Percentiles rank a stretch among this genome's conserved stretches.
Conservation (phyloP, 2,329 filamentous ascomycete species). For the Phaeomoniella chlamydospora region DNA sequence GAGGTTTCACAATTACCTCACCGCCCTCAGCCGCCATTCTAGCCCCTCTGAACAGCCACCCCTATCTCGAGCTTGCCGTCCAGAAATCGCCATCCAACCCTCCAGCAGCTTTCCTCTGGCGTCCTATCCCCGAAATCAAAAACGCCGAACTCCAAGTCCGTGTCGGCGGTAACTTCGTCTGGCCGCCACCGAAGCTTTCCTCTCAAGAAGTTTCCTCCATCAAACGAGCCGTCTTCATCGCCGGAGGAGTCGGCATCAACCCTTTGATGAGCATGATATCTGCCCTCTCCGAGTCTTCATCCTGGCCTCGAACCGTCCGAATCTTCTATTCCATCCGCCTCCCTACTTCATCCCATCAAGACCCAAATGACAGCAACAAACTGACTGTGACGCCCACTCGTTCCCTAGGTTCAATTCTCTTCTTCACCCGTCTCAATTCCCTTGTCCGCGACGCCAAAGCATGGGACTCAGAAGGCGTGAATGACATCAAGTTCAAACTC, state of each 20-base stretch:
- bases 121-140: slow-evolving; percentile 37
- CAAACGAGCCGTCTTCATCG: slow-evolving; percentile 55
- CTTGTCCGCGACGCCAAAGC: neutral
- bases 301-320: neutral
- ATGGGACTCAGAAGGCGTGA: neutral
- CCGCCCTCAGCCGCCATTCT: slow-evolving; percentile 42
- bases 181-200: slow-evolving; percentile 44
- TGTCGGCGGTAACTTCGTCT: slow-evolving; percentile 69
- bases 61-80: slow-evolving; percentile 64
- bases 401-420: slow-evolving; percentile 12
- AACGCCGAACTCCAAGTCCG: slow-evolving; percentile 46
- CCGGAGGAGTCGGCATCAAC: slow-evolving; percentile 73
- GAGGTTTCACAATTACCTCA: slow-evolving; percentile 81
- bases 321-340: neutral
- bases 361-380: slow-evolving; percentile 3
- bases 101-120: slow-evolving; percentile 65
- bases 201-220: slow-evolving; percentile 24
- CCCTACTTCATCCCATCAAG: no score
- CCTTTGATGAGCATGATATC: slow-evolving; percentile 14
- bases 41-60: slow-evolving; percentile 14
- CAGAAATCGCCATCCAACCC: slow-evolving; percentile 58
- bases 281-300: slow-evolving; percentile 4
- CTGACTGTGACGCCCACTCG: slow-evolving; percentile 6
- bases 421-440: slow-evolving; percentile 1
- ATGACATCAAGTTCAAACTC: slow-evolving; percentile 2